Base-by-base conservation (phyloP, 2,329 filamentous ascomycete genomes). In the Fusarium sarcochroum region DNA sequence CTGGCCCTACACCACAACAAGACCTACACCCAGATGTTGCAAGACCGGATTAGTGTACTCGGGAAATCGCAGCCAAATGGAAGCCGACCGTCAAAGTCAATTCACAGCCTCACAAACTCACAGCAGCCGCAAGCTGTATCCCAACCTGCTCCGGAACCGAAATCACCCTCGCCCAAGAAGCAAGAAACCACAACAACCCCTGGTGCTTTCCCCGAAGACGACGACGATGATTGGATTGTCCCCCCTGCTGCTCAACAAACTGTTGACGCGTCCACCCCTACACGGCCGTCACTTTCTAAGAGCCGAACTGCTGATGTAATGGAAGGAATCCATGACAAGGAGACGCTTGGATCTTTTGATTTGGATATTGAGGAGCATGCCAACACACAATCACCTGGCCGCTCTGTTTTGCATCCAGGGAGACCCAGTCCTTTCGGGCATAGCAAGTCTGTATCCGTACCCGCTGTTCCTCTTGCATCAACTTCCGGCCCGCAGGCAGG, bases 11-110 rank as follows among this genome's bases (percentile, higher is more conserved):
- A 80, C 2, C 91, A 95, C 75, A 93, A 90, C 79, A 97, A 97
- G 77, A 94, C 93, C 0, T 97, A 96, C n/a, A 97, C 96, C 0
- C 94, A 98, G 78, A 87, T 93, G 42, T 84, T 99, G 17, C 94
- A 97, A 69, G 95, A 98, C 73, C 93, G 94, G 73, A 98, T 99
- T 73, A 97, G 90, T 75, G 87, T 87, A 81, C 81, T 91, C 49
- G 88, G 88, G 17, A 87, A 90, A 70, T 83, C 84, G 0, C 87
- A 88, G 60, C 78, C 85, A 7, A 83, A 79, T 44, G 80, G 80
- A 48, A 75, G 81, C 18, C 80, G 84, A 37, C 77, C 80, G 17
- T 83, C 85, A 2, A 88, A 87, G 63, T 84, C 83, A 2, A 79
- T 83, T 10, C 78, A 81, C 5, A 81, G 78, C 61, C 66, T 79